A percentile compares a stretch with the other conserved stretches of the same genome.
Evolutionary conservation across 1,284 basidiomycete genomes (phyloP).

Genomic region (Papiliotrema nemorosa): DNA sequence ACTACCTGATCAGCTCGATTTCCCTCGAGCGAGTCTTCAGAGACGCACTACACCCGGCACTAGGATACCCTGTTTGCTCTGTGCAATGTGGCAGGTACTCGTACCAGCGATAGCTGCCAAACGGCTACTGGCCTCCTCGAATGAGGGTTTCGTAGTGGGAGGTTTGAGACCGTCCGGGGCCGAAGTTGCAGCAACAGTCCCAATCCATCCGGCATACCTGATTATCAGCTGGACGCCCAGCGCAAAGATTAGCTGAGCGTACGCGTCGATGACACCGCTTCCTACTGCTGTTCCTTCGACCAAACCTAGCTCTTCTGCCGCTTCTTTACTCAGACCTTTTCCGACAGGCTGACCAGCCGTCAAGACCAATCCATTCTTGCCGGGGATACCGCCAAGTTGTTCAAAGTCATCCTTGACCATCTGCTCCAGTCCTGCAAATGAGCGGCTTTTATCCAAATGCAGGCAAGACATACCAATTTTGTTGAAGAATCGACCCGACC

Average conservation of each 20-base stretch:
- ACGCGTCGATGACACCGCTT: constrained; percentile 93
- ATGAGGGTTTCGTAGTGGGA: constrained; percentile 45
- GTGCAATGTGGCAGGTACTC: constrained; percentile 90
- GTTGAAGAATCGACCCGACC: constrained; percentile 83
- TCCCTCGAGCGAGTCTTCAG: too few relatives aligned
- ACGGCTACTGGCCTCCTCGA: constrained; percentile 73
- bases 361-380: constrained; percentile 61
- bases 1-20: constrained; percentile 44
- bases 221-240: not conserved
- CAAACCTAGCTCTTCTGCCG: constrained; percentile 82
- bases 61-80: constrained; percentile 73
- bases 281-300: constrained; percentile 88
- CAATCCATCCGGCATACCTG: constrained; percentile 97
- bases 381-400: constrained; percentile 71
- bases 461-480: constrained; percentile 60
- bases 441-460: not conserved
- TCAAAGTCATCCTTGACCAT: constrained; percentile 60
- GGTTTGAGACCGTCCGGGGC: constrained; percentile 53
- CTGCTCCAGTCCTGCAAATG: constrained; percentile 36
- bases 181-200: constrained; percentile 82
- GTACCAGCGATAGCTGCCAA: constrained; percentile 94
- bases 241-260: constrained; percentile 38
- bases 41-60: constrained; percentile 62
- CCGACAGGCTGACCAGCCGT: constrained; percentile 93
- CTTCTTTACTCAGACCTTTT: constrained; percentile 68